phyloP scores from a whole-genome alignment of 306 rosid species.

The Acacia melanoxylon region DNA sequence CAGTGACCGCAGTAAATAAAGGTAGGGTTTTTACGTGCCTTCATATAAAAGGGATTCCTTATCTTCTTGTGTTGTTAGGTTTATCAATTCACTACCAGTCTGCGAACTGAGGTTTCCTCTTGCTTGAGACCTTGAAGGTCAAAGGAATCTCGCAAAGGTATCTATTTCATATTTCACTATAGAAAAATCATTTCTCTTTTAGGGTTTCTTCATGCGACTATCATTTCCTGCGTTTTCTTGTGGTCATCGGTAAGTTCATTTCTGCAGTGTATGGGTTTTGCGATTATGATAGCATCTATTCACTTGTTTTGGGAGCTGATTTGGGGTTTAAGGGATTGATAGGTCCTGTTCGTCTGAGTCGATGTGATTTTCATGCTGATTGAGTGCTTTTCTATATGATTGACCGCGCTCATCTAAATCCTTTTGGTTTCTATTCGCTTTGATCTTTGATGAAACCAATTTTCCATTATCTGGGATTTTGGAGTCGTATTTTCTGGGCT shows the following conservation, averaged over 20 bases:
- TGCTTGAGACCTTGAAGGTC: conserved; percentile 20
- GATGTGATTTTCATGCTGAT: background rate
- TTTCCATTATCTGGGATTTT: background rate
- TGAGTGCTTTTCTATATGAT: background rate
- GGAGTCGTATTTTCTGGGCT: background rate
- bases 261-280: background rate
- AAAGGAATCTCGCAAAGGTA: conserved; percentile 38
- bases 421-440: background rate
- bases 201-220: background rate
- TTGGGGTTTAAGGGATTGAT: background rate
- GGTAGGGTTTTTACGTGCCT: conserved; percentile 36
- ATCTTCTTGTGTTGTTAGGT: conserved; percentile 21
- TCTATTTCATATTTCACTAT: background rate
- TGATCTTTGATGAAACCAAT: background rate
- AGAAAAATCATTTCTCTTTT: background rate
- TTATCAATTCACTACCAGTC: conserved; percentile 6
- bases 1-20: background rate
- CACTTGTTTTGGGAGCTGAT: background rate
- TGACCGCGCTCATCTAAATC: background rate
- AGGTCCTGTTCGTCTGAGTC: background rate
- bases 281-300: background rate
- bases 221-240: background rate
- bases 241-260: background rate
- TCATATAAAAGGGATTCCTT: conserved; percentile 39
- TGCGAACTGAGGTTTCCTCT: conserved; percentile 7